Percentiles rank a stretch among this genome's conserved stretches.
These are phyloP conservation scores for Cytospora schulzeri DNA, from an alignment of 2,329 filamentous ascomycete genomes.

Conservation along the genomic window DNA sequence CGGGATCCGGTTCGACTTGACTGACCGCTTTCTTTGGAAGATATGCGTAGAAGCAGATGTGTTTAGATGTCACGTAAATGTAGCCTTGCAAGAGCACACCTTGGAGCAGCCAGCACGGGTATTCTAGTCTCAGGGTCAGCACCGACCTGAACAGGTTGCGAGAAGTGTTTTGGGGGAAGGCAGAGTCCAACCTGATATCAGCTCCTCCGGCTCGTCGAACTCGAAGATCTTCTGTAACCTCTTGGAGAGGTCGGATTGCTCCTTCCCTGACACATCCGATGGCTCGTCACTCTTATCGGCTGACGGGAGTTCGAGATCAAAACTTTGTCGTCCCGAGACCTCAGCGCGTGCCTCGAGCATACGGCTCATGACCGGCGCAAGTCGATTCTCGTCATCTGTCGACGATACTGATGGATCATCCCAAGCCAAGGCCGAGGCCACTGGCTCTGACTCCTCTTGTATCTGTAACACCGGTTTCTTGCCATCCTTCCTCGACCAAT, in stretches of 20 bases:
- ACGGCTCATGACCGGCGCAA: conserved; percentile 73
- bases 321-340: conserved; percentile 60
- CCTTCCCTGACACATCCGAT: conserved; percentile 39
- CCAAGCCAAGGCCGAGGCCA: conserved; percentile 31
- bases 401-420: conserved; percentile 25
- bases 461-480: conserved; percentile 43
- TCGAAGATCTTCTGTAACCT: conserved; percentile 83
- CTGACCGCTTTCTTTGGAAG: conserved; percentile 87
- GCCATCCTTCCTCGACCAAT: conserved; percentile 45
- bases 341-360: conserved; percentile 74
- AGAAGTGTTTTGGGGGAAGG: not conserved
- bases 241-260: conserved; percentile 64
- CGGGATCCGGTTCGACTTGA: conserved; percentile 19
- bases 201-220: conserved; percentile 79
- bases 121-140: conserved; percentile 58
- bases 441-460: conserved; percentile 37
- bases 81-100: conserved; percentile 91
- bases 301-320: conserved; percentile 53
- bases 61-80: conserved; percentile 90
- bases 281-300: conserved; percentile 40
- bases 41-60: conserved; percentile 97
- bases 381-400: conserved; percentile 46
- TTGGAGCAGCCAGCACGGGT: conserved; percentile 90
- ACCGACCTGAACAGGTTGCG: not conserved
- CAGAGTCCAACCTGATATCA: conserved; percentile 66